phyloP scores from a whole-genome alignment of 176 grass and related monocot species.

The Urochloa ruziziensis region DNA sequence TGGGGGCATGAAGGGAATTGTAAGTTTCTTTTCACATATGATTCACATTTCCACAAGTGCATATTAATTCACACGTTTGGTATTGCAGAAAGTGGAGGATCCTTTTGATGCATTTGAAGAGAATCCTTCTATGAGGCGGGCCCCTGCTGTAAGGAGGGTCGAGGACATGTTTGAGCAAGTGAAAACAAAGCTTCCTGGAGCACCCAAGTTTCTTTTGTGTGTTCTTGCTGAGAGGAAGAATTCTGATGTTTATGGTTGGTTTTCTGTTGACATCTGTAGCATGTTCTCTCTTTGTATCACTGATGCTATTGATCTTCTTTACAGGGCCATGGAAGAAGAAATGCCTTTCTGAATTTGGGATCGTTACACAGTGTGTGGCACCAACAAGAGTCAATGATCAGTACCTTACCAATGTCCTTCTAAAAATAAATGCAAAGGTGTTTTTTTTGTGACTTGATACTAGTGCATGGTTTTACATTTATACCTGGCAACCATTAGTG shows the following conservation, averaged over 20 bases:
- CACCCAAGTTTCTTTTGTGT: slow-evolving; percentile 71
- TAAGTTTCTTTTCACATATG: slow-evolving; percentile 33
- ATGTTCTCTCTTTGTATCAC: background rate
- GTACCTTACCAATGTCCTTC: slow-evolving; percentile 78
- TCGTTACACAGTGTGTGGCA: slow-evolving; percentile 87
- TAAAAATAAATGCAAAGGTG: slow-evolving; percentile 98
- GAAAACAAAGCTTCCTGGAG: slow-evolving; percentile 62
- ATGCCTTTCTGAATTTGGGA: slow-evolving; percentile 89
- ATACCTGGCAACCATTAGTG: background rate
- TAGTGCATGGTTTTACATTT: background rate
- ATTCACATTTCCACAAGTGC: background rate
- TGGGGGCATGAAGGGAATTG: slow-evolving; percentile 73
- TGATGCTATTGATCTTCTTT: background rate
- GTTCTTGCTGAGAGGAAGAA: slow-evolving; percentile 89
- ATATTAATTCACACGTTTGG: background rate
- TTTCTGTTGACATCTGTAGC: background rate
- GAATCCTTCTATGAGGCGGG: slow-evolving; percentile 41
- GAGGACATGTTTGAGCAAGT: slow-evolving; percentile 76
- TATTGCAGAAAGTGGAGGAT: slow-evolving; percentile 46
- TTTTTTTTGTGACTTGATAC: background rate
- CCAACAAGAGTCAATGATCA: slow-evolving; percentile 91
- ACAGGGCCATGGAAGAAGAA: slow-evolving; percentile 92
- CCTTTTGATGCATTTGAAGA: slow-evolving; percentile 73
- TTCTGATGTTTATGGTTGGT: slow-evolving; percentile 89
- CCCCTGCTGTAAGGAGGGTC: slow-evolving; percentile 54